Evolutionary conservation across 495 filamentous ascomycete genomes (phyloP).

Genomic region (Ramalina peruviana): DNA sequence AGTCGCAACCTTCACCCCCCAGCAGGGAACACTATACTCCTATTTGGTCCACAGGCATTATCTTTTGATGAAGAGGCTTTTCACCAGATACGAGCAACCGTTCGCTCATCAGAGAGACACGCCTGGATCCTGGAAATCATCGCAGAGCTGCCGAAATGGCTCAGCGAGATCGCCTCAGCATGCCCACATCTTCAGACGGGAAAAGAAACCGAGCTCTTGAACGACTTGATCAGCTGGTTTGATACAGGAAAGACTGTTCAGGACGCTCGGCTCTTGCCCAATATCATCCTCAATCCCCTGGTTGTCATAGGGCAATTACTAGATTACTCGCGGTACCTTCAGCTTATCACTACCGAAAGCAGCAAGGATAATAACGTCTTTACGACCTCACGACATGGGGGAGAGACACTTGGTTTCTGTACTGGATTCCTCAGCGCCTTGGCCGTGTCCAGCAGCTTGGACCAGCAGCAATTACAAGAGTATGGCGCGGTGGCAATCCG

Average conservation of each 20-base stretch:
- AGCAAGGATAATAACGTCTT: neutral
- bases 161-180: no score
- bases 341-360: neutral
- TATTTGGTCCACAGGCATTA: no score
- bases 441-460: conserved; percentile 19
- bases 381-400: conserved; percentile 15
- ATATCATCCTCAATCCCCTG: conserved; percentile 25
- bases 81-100: no score
- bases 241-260: neutral
- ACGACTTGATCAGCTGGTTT: neutral
- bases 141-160: no score
- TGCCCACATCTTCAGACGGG: neutral
- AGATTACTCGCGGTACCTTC: conserved; percentile 15
- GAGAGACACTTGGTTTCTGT: conserved; percentile 27
- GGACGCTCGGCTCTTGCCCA: conserved; percentile 9
- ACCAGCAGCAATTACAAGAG: conserved; percentile 14
- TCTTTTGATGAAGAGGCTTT: no score
- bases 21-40: no score
- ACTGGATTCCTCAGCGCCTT: conserved; percentile 24
- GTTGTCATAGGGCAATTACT: conserved; percentile 24
- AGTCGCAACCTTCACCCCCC: no score
- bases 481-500: conserved; percentile 23
- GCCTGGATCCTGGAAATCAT: no score
- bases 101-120: no score
- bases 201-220: neutral